A percentile compares a stretch with the other conserved stretches of the same genome.
Evolutionary conservation across 2,329 filamentous ascomycete genomes (phyloP).

Genomic region (Sarocladium oryzae): DNA sequence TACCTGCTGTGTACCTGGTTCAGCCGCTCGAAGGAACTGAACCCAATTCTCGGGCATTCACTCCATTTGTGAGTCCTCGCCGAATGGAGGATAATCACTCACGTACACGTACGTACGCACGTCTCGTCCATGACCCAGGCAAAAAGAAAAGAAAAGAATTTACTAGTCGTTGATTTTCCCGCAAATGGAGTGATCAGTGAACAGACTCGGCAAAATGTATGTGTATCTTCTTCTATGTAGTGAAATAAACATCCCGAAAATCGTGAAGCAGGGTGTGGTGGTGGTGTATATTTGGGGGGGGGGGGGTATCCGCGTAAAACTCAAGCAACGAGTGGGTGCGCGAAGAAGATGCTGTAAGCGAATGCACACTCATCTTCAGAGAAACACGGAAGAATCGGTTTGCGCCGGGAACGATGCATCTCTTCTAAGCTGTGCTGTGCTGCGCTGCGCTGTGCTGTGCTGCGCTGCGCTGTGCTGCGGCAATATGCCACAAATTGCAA

Average conservation of each 20-base stretch:
- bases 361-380: neutral
- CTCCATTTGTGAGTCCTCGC: no score
- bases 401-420: neutral
- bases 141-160: neutral
- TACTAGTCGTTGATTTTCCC: slow-evolving; percentile 6
- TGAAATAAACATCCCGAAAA: neutral
- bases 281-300: neutral
- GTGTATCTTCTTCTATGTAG: slow-evolving; percentile 12
- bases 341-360: neutral
- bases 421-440: neutral
- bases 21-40: no score
- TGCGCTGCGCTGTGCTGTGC: no score
- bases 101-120: no score
- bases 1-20: no score
- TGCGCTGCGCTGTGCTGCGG: neutral
- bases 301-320: slow-evolving; percentile 1
- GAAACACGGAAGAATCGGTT: neutral
- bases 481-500: neutral
- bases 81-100: no score
- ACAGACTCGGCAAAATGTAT: slow-evolving; percentile 4
- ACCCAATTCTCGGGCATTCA: no score
- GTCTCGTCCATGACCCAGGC: no score
- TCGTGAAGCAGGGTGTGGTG: neutral
- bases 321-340: neutral
- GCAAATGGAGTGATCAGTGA: slow-evolving; percentile 14